Conservation (phyloP, 352 stramenopile genomes). For the Paralagenidium karlingii region DNA sequence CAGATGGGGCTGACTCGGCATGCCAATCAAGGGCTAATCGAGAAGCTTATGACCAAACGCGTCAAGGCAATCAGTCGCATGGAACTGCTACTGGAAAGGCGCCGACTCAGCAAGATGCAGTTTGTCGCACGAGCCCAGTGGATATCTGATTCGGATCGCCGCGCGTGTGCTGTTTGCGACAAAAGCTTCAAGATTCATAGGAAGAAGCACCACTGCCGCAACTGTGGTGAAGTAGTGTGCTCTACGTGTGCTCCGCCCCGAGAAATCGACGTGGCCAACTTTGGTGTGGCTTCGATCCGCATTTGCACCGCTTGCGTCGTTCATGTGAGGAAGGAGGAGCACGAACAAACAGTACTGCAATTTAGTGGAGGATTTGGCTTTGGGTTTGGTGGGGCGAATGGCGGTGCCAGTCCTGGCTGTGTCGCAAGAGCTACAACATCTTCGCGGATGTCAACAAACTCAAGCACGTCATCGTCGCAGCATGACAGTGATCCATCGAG, state of each 20-base stretch:
- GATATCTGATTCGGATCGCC: constrained; percentile 40
- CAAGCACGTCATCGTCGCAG: too few relatives aligned
- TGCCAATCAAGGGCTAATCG: constrained; percentile 14
- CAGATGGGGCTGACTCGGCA: constrained; percentile 17
- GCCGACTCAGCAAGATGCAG: constrained; percentile 38
- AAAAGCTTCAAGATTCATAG: constrained; percentile 46
- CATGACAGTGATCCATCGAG: too few relatives aligned
- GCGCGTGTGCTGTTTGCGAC: constrained; percentile 44
- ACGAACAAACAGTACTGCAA: constrained; percentile 7
- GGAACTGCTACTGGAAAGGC: constrained; percentile 38
- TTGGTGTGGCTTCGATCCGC: constrained; percentile 20
- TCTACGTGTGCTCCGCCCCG: constrained; percentile 40
- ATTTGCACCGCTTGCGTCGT: constrained; percentile 60
- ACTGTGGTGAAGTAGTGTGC: constrained; percentile 67
- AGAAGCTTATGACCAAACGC: constrained; percentile 33
- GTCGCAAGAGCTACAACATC: constrained; percentile 2
- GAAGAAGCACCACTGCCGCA: constrained; percentile 56
- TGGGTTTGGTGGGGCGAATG: too few relatives aligned
- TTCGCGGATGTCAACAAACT: constrained; percentile 20
- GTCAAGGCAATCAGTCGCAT: constrained; percentile 28
- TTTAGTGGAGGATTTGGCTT: too few relatives aligned
- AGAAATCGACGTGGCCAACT: constrained; percentile 23
- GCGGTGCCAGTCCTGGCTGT: too few relatives aligned
- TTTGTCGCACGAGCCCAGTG: constrained; percentile 36
- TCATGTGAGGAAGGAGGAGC: constrained; percentile 26